These are phyloP conservation scores for Hemileia vastatrix DNA, from an alignment of 1,284 basidiomycete genomes.

Conservation along the genomic window DNA sequence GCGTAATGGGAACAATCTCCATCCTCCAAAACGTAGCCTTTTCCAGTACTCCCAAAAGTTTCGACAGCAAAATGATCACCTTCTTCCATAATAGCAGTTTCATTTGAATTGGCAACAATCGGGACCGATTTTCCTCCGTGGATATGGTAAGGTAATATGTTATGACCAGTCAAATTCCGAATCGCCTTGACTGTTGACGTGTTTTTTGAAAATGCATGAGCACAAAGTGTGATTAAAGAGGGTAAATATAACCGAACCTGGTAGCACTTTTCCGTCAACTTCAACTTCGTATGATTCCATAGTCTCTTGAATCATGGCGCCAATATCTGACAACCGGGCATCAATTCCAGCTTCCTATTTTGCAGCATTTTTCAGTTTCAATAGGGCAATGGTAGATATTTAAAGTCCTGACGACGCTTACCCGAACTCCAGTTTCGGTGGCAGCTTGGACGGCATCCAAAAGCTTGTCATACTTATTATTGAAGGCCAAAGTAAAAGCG, in stretches of 20 bases:
- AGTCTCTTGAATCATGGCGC: conserved; percentile 86
- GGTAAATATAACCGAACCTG: conserved; percentile 54
- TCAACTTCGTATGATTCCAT: conserved; percentile 99
- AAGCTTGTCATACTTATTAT: conserved; percentile 79
- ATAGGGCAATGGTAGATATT: background rate
- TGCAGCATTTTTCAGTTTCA: conserved; percentile 7
- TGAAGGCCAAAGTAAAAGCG: conserved; percentile 84
- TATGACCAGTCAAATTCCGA: conserved; percentile 80
- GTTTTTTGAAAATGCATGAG: background rate
- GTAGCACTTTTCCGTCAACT: conserved; percentile 69
- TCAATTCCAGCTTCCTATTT: conserved; percentile 89
- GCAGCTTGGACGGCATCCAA: conserved; percentile 86
- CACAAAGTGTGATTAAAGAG: background rate
- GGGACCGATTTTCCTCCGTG: conserved; percentile 80
- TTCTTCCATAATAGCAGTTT: conserved; percentile 96
- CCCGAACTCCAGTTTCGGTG: conserved; percentile 78
- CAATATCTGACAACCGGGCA: conserved; percentile 84
- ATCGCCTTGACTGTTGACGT: conserved; percentile 70
- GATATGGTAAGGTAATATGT: conserved; percentile 78
- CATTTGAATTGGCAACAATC: conserved; percentile 70
- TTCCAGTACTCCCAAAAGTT: conserved; percentile 95
- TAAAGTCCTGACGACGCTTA: conserved; percentile 42
- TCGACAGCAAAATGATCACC: conserved; percentile 99
- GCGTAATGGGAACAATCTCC: conserved; percentile 95
- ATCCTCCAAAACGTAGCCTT: conserved; percentile 78